Evolutionary conservation across 495 filamentous ascomycete species (phyloP), one percentile per base, ranked within the genome.

Genomic region (Trichocladium antarcticum): DNA sequence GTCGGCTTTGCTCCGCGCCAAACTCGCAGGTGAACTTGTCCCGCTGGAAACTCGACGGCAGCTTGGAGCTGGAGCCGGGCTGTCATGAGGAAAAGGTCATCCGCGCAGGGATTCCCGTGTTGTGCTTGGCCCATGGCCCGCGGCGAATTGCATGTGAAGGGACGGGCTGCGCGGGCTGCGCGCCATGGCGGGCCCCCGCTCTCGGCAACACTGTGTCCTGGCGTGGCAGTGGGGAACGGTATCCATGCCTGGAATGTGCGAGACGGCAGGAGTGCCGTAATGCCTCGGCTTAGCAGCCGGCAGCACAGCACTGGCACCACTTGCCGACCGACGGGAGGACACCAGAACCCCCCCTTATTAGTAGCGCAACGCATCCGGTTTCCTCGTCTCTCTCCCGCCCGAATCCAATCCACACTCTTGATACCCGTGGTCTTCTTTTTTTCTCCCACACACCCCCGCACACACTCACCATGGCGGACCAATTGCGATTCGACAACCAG

Each of bases 401-500:
- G 35, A 47, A 21, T 46, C 21, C n/a, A 16, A 6, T 20, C 31
- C 21, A 46, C 34, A 29, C 42, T 51, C 41, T 37, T 27, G 11
- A 41, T 50, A 41, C 32, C n/a, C n/a, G 34, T 16, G 28, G 38
- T 46, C 12, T 28, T 36, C 10, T 22, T 37, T 46, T 27, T 42
- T 19, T 32, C 35, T 41, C 38, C 22, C 38, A 55, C 39, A 36
- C 37, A 53, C 42, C 63, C 32, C 31, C n/a, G 28, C 16, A 46
- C 50, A 50, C 27, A 60, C 47, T 31, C 66, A 73, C 44, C 16
- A 89, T 88, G 84, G 76, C 83, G 59, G 80, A 85, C 20, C 69
- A 73, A 69, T 74, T 98, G 66, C 81, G 93, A 53, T 98, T 81
- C 66, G 92, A 97, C 74, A 85, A 86, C 66, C 94, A 97, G 74